These are phyloP conservation scores for Pythium aphanidermatum DNA, from an alignment of 352 stramenopile genomes.

Conservation along the genomic window DNA sequence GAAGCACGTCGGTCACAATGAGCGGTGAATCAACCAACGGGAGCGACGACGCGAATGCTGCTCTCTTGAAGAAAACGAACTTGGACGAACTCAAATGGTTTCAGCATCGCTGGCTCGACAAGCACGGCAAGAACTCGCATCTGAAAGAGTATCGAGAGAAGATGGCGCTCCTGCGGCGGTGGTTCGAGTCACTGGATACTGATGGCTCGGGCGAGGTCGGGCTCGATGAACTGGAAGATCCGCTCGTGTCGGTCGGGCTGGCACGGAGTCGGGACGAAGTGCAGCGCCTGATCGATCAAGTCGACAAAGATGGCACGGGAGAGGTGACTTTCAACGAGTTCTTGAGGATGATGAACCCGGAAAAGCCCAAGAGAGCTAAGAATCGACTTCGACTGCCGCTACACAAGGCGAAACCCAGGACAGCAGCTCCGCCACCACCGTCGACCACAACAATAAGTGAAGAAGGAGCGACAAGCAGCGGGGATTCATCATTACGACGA, in stretches of 20 bases:
- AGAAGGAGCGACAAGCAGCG: neutral
- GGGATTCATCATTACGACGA: no score
- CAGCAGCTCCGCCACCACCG: neutral
- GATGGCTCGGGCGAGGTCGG: slow-evolving; percentile 78
- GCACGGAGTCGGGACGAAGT: slow-evolving; percentile 70
- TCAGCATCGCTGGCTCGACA: slow-evolving; percentile 70
- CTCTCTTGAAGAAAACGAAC: slow-evolving; percentile 26
- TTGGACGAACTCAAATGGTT: slow-evolving; percentile 68
- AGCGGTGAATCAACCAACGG: slow-evolving; percentile 4
- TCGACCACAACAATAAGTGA: neutral
- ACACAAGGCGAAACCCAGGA: slow-evolving; percentile 42
- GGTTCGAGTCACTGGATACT: slow-evolving; percentile 86
- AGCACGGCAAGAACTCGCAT: slow-evolving; percentile 62
- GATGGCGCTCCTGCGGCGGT: slow-evolving; percentile 60
- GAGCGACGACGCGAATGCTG: neutral
- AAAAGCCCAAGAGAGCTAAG: slow-evolving; percentile 36
- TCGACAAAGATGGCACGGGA: slow-evolving; percentile 56
- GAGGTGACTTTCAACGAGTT: slow-evolving; percentile 76
- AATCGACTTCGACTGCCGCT: slow-evolving; percentile 29
- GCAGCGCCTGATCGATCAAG: slow-evolving; percentile 58
- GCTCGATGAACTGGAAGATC: slow-evolving; percentile 78
- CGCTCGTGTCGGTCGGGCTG: slow-evolving; percentile 84
- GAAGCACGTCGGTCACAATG: no score
- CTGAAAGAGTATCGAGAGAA: slow-evolving; percentile 67
- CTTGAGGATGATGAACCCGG: slow-evolving; percentile 57